phyloP scores from a whole-genome alignment of 2,329 filamentous ascomycete species.

The Botrytis byssoidea region DNA sequence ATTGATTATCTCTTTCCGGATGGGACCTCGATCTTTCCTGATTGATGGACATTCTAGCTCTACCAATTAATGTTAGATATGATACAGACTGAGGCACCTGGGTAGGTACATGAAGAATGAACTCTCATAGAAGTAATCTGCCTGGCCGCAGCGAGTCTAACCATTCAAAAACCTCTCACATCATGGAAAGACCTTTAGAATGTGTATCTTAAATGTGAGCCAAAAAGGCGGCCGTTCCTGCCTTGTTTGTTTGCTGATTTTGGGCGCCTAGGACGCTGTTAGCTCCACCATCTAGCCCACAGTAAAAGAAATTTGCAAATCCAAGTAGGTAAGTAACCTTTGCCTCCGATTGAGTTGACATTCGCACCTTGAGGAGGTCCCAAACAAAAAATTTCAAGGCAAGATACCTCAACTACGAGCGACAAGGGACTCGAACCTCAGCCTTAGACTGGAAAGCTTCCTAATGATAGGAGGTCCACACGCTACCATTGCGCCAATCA shows the following conservation, averaged over 20 bases:
- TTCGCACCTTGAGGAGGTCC: neutral
- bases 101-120: neutral
- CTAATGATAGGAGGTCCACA: slow-evolving; percentile 17
- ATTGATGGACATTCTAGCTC: too few species aligned
- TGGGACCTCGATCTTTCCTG: too few species aligned
- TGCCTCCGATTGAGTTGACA: neutral
- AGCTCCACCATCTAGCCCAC: neutral
- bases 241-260: neutral
- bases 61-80: too few species aligned
- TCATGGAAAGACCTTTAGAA: neutral
- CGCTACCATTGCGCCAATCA: slow-evolving; percentile 20
- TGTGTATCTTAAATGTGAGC: neutral
- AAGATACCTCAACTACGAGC: neutral
- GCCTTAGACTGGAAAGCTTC: slow-evolving; percentile 14
- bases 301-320: neutral
- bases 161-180: neutral
- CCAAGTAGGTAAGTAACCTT: neutral
- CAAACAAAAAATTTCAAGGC: neutral
- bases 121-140: neutral
- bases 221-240: too few species aligned
- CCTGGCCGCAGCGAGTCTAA: neutral
- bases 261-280: neutral
- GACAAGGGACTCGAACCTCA: slow-evolving; percentile 19
- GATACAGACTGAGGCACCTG: neutral
- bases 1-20: neutral